Evolutionary conservation across 2,329 filamentous ascomycete genomes (phyloP).

Genomic region (Orbilia brochopaga): DNA sequence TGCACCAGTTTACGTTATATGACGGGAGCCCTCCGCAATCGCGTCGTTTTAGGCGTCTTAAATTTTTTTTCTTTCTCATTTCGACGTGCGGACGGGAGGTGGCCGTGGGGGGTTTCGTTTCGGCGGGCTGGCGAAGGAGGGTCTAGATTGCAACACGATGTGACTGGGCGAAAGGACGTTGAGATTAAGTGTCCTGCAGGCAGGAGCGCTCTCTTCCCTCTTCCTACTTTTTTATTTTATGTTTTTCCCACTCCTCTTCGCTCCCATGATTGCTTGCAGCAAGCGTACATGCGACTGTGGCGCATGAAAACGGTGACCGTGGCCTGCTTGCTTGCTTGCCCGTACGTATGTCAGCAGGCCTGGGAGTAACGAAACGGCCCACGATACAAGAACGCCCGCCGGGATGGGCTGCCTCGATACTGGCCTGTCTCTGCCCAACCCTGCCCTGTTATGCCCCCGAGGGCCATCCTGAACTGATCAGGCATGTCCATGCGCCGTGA

Average conservation of each 20-base stretch:
- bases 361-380: conserved; percentile 13
- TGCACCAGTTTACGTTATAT: conserved; percentile 47
- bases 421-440: background rate
- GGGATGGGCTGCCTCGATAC: conserved; percentile 14
- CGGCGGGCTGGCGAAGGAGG: background rate
- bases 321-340: too few relatives aligned
- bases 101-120: conserved; percentile 1
- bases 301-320: conserved; percentile 27
- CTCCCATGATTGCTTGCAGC: conserved; percentile 22
- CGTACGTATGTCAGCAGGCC: background rate
- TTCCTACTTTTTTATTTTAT: conserved; percentile 9
- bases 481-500: conserved; percentile 28
- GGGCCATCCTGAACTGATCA: conserved; percentile 25
- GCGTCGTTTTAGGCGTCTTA: conserved; percentile 21
- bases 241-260: conserved; percentile 10
- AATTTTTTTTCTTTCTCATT: conserved; percentile 12
- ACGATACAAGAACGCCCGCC: conserved; percentile 6
- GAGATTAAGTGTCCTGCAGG: conserved; percentile 52
- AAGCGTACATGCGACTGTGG: conserved; percentile 36
- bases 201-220: conserved; percentile 26
- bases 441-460: conserved; percentile 23
- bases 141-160: conserved; percentile 23
- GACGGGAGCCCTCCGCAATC: conserved; percentile 21
- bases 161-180: conserved; percentile 35
- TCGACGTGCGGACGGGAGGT: conserved; percentile 17